Percentiles rank a stretch among this genome's conserved stretches.
phyloP scores from a whole-genome alignment of 2,329 filamentous ascomycete genomes.

The Clathrospora elynae region DNA sequence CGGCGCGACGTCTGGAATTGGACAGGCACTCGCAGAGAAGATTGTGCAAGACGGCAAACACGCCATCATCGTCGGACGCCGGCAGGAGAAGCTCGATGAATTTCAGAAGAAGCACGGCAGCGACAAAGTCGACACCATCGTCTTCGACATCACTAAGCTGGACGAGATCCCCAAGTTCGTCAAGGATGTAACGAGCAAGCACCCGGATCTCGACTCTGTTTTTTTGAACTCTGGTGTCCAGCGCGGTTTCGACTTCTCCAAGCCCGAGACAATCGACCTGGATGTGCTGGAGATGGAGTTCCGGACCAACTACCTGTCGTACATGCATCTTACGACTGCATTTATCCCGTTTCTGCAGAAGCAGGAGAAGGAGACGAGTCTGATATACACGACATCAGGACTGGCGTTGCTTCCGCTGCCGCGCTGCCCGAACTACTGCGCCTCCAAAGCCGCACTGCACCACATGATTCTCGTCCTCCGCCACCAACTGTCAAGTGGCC shows the following conservation, averaged over 20 bases:
- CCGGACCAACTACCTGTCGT: slow-evolving; percentile 58
- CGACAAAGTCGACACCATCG: slow-evolving; percentile 53
- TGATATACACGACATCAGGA: slow-evolving; percentile 57
- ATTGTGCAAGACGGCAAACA: slow-evolving; percentile 55
- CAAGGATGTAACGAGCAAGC: slow-evolving; percentile 48
- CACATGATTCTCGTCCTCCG: slow-evolving; percentile 59
- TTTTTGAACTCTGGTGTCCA: slow-evolving; percentile 62
- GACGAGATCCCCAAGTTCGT: slow-evolving; percentile 55
- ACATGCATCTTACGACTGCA: slow-evolving; percentile 56
- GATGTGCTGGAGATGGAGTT: slow-evolving; percentile 53
- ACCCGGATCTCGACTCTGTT: slow-evolving; percentile 59
- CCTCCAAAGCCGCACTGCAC: slow-evolving; percentile 61
- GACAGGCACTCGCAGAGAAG: slow-evolving; percentile 56
- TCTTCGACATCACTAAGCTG: slow-evolving; percentile 59
- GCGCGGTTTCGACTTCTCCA: slow-evolving; percentile 55
- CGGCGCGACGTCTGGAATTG: slow-evolving; percentile 60
- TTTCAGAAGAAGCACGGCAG: slow-evolving; percentile 55
- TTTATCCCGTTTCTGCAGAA: slow-evolving; percentile 58
- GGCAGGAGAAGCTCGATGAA: slow-evolving; percentile 57
- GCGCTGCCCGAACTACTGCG: slow-evolving; percentile 59
- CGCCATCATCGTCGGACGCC: slow-evolving; percentile 57
- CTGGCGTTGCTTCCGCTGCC: slow-evolving; percentile 57
- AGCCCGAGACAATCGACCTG: slow-evolving; percentile 56
- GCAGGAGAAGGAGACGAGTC: slow-evolving; percentile 49
- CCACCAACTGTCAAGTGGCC: slow-evolving; percentile 55